Evolutionary conservation across 2,329 filamentous ascomycete genomes (phyloP).

Genomic region (Neoscytalidium dimidiatum): DNA sequence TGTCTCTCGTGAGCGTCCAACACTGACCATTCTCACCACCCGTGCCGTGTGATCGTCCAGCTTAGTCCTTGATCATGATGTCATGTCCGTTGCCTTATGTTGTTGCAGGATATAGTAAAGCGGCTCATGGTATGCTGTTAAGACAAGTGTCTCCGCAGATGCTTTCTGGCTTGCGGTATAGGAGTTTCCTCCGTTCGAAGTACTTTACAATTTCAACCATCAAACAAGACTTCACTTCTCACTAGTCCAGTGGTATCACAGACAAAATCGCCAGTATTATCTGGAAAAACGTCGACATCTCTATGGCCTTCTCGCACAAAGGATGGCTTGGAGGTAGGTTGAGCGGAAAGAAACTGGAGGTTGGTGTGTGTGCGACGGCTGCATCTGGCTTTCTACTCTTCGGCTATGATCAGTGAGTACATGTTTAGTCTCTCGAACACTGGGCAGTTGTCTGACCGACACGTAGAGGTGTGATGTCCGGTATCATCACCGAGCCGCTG

Average conservation of each 20-base stretch:
- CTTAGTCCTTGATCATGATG: neutral
- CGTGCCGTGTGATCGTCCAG: neutral
- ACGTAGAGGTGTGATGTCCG: conserved; percentile 39
- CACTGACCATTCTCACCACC: neutral
- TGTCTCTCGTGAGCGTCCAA: neutral
- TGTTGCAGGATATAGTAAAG: neutral
- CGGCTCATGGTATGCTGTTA: neutral
- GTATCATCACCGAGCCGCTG: conserved; percentile 41
- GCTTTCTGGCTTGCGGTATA: too few relatives aligned
- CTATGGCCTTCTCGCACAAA: conserved; percentile 13
- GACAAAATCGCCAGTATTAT: too few relatives aligned
- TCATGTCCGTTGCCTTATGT: neutral
- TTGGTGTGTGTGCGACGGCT: conserved; percentile 44
- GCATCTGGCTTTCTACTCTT: conserved; percentile 51
- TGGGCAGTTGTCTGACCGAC: neutral
- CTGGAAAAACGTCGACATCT: too few relatives aligned
- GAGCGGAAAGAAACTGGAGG: conserved; percentile 30
- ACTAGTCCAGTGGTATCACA: too few relatives aligned
- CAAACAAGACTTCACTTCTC: too few relatives aligned
- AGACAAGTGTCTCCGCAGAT: too few relatives aligned
- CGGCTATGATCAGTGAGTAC: conserved; percentile 32
- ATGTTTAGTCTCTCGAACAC: neutral
- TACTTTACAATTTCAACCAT: too few relatives aligned
- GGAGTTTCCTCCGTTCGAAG: too few relatives aligned
- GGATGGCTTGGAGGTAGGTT: conserved; percentile 19